Evolutionary conservation across 1,284 basidiomycete genomes (phyloP), one percentile per base, ranked within the genome.

Genomic region (Moesziomyces sp.): DNA sequence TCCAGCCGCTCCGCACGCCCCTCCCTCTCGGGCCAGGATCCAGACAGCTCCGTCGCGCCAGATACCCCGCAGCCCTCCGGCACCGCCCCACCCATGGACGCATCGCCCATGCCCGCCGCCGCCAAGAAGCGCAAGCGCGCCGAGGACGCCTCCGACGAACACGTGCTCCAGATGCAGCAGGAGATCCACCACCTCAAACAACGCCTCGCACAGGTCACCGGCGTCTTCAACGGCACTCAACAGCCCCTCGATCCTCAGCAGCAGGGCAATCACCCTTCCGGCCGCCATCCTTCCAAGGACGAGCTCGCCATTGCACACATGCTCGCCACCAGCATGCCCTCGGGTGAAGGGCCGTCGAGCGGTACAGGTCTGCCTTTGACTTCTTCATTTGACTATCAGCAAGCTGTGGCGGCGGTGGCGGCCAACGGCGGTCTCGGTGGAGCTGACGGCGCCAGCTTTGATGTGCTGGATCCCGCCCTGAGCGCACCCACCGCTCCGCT

Each of bases 261-360:
- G 26, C 63, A 69, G 21, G 63, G 63, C 13, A 40, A 13, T 23
- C 57, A 64, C 24, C 54, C 46, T 3, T 52, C 53, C 9, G 68
- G 61, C 6, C 59, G 68, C 30, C 73, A 68, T 46, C 73, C 73
- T 1, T 75, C 73, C 54, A 70, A 71, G 23, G 76, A 78, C 52
- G 76, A 78, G 64, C 76, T 78, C 14, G 76, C 76, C 40, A 78
- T 78, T 26, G 76, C 76, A 13, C 73, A 78, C 30, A 71, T 78
- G 60, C 72, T 78, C 35, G 76, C 76, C 34, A 74, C 70, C n/a
- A 76, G 74, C 51, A 78, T 78, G 76, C 76, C 74, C 6, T 69
- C 74, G n/a, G 76, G 76, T 4, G 76, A 78, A 46, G 71, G 64
- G 14, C 55, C 55, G 34, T 59, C 72, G 43, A 65, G 59, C 24